Evolutionary conservation across 1,284 basidiomycete species (phyloP).

Genomic region (Austroboletus niveus): DNA sequence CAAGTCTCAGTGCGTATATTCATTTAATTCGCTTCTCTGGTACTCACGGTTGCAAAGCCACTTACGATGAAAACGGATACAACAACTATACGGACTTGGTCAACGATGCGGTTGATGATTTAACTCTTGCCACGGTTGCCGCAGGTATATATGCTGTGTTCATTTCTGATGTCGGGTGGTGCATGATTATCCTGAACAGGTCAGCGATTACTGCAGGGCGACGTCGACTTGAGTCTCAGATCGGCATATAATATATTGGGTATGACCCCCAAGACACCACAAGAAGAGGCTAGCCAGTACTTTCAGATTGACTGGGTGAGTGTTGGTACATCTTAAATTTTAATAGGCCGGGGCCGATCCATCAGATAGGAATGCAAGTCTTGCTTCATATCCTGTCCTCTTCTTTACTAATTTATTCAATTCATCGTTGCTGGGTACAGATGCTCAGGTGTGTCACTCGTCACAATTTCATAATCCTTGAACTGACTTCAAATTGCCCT

Average conservation of each 20-base stretch:
- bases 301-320: slow-evolving; percentile 44
- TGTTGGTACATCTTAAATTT: background rate
- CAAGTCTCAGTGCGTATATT: slow-evolving; percentile 45
- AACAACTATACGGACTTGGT: slow-evolving; percentile 47
- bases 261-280: slow-evolving; percentile 40
- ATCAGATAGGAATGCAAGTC: slow-evolving; percentile 24
- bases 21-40: background rate
- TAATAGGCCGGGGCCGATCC: background rate
- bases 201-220: slow-evolving; percentile 37
- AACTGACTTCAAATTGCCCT: slow-evolving; percentile 8
- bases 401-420: slow-evolving; percentile 8
- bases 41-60: slow-evolving; percentile 35
- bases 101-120: slow-evolving; percentile 40
- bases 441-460: slow-evolving; percentile 24
- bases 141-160: slow-evolving; percentile 36
- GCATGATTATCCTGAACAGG: slow-evolving; percentile 31
- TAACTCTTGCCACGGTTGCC: slow-evolving; percentile 38
- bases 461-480: background rate
- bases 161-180: background rate
- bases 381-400: background rate
- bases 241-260: slow-evolving; percentile 49
- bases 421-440: slow-evolving; percentile 4
- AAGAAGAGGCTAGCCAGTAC: slow-evolving; percentile 52
- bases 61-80: slow-evolving; percentile 48
- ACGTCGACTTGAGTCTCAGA: slow-evolving; percentile 49